Evolutionary conservation across 2,329 filamentous ascomycete species (phyloP).

Genomic region (Colletotrichum plurivorum): DNA sequence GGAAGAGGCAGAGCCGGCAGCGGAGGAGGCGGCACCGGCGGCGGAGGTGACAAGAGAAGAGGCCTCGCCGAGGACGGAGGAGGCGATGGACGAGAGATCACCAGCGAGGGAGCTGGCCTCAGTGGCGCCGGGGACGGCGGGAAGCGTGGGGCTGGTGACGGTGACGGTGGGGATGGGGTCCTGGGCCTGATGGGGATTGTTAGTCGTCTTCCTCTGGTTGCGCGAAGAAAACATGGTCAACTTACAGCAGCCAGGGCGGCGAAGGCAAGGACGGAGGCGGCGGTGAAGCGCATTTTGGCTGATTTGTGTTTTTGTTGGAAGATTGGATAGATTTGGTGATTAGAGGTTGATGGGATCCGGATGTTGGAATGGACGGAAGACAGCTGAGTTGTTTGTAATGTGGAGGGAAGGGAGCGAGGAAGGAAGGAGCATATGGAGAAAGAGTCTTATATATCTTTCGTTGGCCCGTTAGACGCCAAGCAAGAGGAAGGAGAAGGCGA

Average conservation of each 20-base stretch:
- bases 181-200: conserved; percentile 27
- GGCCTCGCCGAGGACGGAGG: conserved; percentile 41
- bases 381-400: conserved; percentile 14
- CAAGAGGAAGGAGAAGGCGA: not conserved
- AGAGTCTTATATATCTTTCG: conserved; percentile 38
- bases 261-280: conserved; percentile 54
- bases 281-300: conserved; percentile 60
- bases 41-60: conserved; percentile 45
- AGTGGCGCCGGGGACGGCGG: conserved; percentile 38
- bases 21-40: conserved; percentile 40
- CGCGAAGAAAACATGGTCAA: not conserved
- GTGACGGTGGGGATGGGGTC: conserved; percentile 43
- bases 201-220: not conserved
- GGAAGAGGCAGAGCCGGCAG: conserved; percentile 30
- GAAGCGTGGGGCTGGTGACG: conserved; percentile 37
- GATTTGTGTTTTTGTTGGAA: conserved; percentile 23
- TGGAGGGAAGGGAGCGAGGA: not conserved
- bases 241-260: conserved; percentile 49
- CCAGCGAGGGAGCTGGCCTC: conserved; percentile 16
- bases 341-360: not conserved
- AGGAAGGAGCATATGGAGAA: conserved; percentile 1
- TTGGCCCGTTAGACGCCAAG: conserved; percentile 22
- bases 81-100: conserved; percentile 5
- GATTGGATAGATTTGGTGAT: not conserved
- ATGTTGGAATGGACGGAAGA: not conserved